Conservation (phyloP, 164 flowering plant species). For the Taxillus chinensis region DNA sequence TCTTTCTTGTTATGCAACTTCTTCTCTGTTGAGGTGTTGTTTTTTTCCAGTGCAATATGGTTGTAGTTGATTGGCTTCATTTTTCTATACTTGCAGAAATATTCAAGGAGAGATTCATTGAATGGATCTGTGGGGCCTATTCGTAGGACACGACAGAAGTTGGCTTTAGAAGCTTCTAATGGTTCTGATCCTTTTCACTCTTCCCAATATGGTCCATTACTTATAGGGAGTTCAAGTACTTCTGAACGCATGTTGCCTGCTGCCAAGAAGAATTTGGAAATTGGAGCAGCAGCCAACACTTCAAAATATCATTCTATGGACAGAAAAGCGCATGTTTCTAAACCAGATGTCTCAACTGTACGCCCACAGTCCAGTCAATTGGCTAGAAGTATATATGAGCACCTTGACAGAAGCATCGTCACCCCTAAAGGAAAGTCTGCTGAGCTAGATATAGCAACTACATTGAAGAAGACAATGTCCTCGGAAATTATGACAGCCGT, state of each 20-base stretch:
- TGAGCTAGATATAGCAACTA: conserved; percentile 51
- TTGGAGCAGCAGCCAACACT: conserved; percentile 23
- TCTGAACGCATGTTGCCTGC: conserved; percentile 22
- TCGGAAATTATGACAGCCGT: conserved; percentile 15
- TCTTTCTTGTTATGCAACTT: too few relatives aligned
- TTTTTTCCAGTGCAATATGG: background rate
- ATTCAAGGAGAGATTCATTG: conserved; percentile 16
- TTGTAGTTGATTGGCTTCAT: background rate
- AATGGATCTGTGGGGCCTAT: conserved; percentile 70
- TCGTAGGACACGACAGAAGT: conserved; percentile 38
- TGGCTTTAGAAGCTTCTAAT: conserved; percentile 26
- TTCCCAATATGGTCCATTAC: conserved; percentile 11
- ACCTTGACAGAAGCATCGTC: conserved; percentile 51
- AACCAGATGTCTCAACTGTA: conserved; percentile 20
- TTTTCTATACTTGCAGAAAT: conserved; percentile 12
- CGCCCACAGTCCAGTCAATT: conserved; percentile 52
- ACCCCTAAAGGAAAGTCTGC: conserved; percentile 54
- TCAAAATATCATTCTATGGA: conserved; percentile 19
- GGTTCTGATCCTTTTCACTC: conserved; percentile 24
- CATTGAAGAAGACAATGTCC: conserved; percentile 32
- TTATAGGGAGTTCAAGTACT: conserved; percentile 18
- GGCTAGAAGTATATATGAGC: conserved; percentile 68
- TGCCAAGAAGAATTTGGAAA: conserved; percentile 25
- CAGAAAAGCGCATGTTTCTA: conserved; percentile 14
- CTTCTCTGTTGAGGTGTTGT: background rate